phyloP scores from a whole-genome alignment of 805 yeast genomes.

The Wickerhamiella nectarea region DNA sequence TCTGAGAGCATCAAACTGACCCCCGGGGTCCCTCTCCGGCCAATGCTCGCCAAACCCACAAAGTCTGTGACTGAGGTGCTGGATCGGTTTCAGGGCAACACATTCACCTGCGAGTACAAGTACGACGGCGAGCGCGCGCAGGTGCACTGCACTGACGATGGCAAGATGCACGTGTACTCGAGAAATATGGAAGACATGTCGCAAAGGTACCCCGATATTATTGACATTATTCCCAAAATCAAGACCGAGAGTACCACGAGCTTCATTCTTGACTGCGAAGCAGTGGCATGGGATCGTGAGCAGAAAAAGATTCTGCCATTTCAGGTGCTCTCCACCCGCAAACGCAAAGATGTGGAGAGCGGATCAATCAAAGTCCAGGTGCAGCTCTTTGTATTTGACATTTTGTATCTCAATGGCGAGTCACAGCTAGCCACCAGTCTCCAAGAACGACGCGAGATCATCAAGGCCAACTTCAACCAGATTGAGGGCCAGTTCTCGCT shows the following conservation, averaged over 20 bases:
- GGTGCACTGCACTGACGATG: slow-evolving; percentile 60
- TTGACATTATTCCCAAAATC: slow-evolving; percentile 52
- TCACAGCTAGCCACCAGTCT: slow-evolving; percentile 55
- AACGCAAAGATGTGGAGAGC: slow-evolving; percentile 81
- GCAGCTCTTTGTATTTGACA: slow-evolving; percentile 84
- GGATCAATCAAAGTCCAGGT: slow-evolving; percentile 82
- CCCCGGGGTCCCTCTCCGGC: slow-evolving; percentile 91
- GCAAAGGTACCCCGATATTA: slow-evolving; percentile 82
- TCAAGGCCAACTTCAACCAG: slow-evolving; percentile 42
- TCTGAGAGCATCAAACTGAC: slow-evolving; percentile 56
- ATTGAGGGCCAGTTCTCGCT: slow-evolving; percentile 68
- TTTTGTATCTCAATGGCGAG: slow-evolving; percentile 60
- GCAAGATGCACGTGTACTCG: slow-evolving; percentile 61
- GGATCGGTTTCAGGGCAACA: slow-evolving; percentile 71
- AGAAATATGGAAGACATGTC: slow-evolving; percentile 97
- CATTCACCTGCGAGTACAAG: slow-evolving; percentile 90
- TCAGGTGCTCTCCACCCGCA: slow-evolving; percentile 84
- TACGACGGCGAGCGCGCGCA: slow-evolving; percentile 98
- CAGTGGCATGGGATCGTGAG: slow-evolving; percentile 90
- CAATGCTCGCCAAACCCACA: slow-evolving; percentile 97
- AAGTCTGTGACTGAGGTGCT: slow-evolving; percentile 84
- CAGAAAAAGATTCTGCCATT: slow-evolving; percentile 76
- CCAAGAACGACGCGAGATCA: slow-evolving; percentile 49
- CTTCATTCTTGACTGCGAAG: slow-evolving; percentile 85
- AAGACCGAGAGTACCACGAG: slow-evolving; percentile 33